phyloP scores from a whole-genome alignment of 805 yeast genomes.

The Myxozyma geophila region DNA sequence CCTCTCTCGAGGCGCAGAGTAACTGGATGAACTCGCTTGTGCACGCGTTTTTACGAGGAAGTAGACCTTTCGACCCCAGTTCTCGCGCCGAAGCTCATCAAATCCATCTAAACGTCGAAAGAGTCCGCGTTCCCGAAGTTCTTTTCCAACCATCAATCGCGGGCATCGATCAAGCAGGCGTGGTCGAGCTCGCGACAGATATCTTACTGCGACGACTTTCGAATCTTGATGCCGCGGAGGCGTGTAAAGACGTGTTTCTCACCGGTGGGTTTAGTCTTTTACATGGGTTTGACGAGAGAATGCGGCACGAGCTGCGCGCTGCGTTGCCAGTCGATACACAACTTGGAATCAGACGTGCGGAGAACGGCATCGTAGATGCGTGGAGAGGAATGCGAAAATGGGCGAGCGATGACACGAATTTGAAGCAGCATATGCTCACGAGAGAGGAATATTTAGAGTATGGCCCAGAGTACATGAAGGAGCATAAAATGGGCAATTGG shows the following conservation, averaged over 20 bases:
- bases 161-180: constrained; percentile 94
- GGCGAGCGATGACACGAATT: constrained; percentile 56
- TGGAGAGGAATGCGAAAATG: constrained; percentile 95
- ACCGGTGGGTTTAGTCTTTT: constrained; percentile 84
- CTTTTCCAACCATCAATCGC: constrained; percentile 91
- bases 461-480: constrained; percentile 88
- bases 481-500: constrained; percentile 75
- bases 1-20: constrained; percentile 65
- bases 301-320: constrained; percentile 68
- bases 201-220: constrained; percentile 64
- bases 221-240: constrained; percentile 55
- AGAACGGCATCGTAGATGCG: constrained; percentile 74
- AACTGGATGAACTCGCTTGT: constrained; percentile 83
- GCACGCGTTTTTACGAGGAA: constrained; percentile 89
- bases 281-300: constrained; percentile 67
- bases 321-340: constrained; percentile 72
- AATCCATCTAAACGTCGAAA: constrained; percentile 85
- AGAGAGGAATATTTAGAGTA: constrained; percentile 79
- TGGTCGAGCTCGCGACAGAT: constrained; percentile 75
- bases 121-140: constrained; percentile 90
- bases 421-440: constrained; percentile 53
- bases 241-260: constrained; percentile 64
- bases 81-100: constrained; percentile 87
- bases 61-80: constrained; percentile 74
- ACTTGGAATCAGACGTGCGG: constrained; percentile 64